Conservation (phyloP, 2,329 filamentous ascomycete species). For the Trichoderma atrobrunneum region DNA sequence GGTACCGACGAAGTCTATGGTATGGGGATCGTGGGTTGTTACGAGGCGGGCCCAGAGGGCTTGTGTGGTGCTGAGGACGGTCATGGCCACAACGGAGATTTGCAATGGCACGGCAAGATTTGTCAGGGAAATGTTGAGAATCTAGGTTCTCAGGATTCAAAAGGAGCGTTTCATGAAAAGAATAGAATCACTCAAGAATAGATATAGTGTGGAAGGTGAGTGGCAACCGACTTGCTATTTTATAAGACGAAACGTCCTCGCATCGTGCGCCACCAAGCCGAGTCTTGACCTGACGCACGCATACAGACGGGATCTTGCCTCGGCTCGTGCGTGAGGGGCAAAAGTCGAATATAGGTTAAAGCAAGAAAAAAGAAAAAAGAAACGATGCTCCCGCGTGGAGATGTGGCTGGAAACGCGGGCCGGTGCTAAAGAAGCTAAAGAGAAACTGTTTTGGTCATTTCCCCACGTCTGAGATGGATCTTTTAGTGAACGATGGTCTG, state of each 20-base stretch:
- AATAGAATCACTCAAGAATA: neutral
- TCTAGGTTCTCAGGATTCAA: neutral
- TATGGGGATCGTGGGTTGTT: constrained; percentile 28
- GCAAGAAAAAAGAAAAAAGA: neutral
- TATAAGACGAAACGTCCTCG: neutral
- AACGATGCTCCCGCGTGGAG: neutral
- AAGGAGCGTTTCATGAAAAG: neutral
- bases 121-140: neutral
- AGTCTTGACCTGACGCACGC: neutral
- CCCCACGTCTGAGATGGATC: neutral
- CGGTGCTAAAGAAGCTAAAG: neutral
- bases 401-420: neutral
- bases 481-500: neutral
- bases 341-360: neutral
- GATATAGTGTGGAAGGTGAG: neutral
- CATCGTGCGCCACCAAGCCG: neutral
- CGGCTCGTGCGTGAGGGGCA: constrained; percentile 15
- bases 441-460: neutral
- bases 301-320: neutral
- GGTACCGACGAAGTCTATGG: constrained; percentile 42
- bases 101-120: neutral
- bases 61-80: neutral
- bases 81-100: neutral
- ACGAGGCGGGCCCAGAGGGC: constrained; percentile 27
- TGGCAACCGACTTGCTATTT: neutral